Conservation (phyloP, 306 rosid species). For the Geum urbanum region DNA sequence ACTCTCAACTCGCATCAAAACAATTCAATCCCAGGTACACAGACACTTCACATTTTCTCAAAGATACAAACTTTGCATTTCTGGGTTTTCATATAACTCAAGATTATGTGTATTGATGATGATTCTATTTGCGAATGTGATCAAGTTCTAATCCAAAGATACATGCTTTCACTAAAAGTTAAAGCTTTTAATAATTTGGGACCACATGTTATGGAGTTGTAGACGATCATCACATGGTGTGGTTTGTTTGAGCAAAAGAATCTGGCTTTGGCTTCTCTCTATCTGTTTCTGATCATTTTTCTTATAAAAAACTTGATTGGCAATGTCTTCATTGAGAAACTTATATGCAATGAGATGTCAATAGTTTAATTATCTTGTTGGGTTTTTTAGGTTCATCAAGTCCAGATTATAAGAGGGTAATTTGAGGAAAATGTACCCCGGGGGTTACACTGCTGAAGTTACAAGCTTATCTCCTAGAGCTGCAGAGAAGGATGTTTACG, state of each 20-base stretch:
- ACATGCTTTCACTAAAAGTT: conserved; percentile 17
- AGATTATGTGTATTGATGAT: background rate
- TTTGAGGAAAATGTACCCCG: conserved; percentile 48
- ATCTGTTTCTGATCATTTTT: conserved; percentile 11
- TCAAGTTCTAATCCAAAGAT: conserved; percentile 5
- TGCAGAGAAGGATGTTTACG: conserved; percentile 61
- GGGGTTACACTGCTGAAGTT: conserved; percentile 73
- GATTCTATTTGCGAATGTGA: background rate
- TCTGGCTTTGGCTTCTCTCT: conserved; percentile 31
- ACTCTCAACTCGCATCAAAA: no score
- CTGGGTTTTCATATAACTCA: background rate
- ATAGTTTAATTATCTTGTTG: background rate
- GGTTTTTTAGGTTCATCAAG: conserved; percentile 34
- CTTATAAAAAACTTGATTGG: conserved; percentile 31
- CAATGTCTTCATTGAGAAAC: background rate
- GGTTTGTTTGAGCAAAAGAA: conserved; percentile 31
- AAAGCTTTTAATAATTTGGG: conserved; percentile 21
- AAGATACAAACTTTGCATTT: background rate
- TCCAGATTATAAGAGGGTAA: conserved; percentile 12
- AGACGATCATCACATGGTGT: conserved; percentile 16
- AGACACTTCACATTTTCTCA: background rate
- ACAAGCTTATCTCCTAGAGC: conserved; percentile 72
- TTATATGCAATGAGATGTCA: background rate
- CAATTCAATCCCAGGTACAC: background rate
- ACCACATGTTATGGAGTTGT: conserved; percentile 36